A percentile compares a stretch with the other conserved stretches of the same genome.
phyloP scores from a whole-genome alignment of 2,329 filamentous ascomycete species.

The Cytospora mali region DNA sequence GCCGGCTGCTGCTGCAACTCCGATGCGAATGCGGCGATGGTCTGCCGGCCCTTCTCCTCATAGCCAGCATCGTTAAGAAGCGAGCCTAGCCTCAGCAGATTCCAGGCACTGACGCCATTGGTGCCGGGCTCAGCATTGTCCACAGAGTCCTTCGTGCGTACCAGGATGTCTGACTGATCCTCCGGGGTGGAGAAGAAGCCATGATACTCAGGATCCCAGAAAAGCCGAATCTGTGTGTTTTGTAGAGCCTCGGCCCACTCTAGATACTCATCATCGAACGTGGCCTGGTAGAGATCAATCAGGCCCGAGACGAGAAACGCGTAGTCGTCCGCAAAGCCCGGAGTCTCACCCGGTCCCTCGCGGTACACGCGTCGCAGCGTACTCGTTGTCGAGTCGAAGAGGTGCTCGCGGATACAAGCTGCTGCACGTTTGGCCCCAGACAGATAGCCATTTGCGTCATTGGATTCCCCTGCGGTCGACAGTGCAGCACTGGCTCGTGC shows the following conservation, averaged over 20 bases:
- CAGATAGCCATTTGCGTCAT: conserved; percentile 62
- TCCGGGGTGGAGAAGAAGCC: conserved; percentile 71
- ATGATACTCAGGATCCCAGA: conserved; percentile 63
- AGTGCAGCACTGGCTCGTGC: conserved; percentile 69
- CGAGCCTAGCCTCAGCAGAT: conserved; percentile 73
- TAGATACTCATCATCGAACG: conserved; percentile 71
- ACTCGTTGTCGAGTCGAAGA: conserved; percentile 66
- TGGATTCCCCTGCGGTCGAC: conserved; percentile 52
- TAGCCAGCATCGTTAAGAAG: conserved; percentile 68
- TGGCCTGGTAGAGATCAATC: conserved; percentile 78
- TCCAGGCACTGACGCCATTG: conserved; percentile 77
- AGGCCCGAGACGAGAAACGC: conserved; percentile 79
- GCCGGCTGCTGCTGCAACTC: conserved; percentile 81
- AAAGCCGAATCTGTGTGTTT: conserved; percentile 69
- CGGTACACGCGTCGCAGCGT: conserved; percentile 74
- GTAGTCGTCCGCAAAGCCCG: conserved; percentile 86
- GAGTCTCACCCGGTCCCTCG: conserved; percentile 62
- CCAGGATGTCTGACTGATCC: conserved; percentile 66
- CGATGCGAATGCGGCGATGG: conserved; percentile 77
- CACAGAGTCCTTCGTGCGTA: conserved; percentile 87
- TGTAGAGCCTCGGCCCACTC: conserved; percentile 79
- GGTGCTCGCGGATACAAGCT: conserved; percentile 67
- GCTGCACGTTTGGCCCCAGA: conserved; percentile 67
- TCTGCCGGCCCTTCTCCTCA: conserved; percentile 64
- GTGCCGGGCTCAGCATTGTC: conserved; percentile 83